phyloP scores from a whole-genome alignment of 2,329 filamentous ascomycete genomes.

The Furcasterigmium furcatum region DNA sequence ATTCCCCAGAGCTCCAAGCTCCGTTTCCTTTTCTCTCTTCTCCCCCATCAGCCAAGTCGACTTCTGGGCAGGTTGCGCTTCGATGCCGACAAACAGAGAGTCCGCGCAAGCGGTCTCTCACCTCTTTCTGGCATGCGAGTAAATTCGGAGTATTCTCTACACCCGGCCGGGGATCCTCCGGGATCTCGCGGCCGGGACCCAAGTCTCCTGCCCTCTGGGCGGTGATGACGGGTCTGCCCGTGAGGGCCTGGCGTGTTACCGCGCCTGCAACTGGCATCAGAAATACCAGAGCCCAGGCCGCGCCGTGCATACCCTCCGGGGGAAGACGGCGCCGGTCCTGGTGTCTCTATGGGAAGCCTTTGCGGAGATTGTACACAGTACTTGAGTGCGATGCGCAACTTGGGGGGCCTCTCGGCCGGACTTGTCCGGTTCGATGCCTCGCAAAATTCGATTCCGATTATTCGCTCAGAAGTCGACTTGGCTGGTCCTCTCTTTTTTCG shows the following conservation, averaged over 20 bases:
- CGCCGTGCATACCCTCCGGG: conserved; percentile 20
- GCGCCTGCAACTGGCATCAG: conserved; percentile 90
- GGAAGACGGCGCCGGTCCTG: conserved; percentile 23
- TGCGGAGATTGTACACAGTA: conserved; percentile 90
- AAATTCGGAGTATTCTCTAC: conserved; percentile 99
- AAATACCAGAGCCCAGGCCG: conserved; percentile 65
- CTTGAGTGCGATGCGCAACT: conserved; percentile 97
- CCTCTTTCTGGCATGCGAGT: conserved; percentile 70
- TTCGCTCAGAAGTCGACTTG: conserved; percentile 71
- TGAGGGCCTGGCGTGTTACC: conserved; percentile 79
- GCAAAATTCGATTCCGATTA: conserved; percentile 89
- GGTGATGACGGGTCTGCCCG: conserved; percentile 63
- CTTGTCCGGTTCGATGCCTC: conserved; percentile 32
- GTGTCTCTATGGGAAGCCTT: conserved; percentile 82
- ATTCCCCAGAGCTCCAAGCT: conserved; percentile 5
- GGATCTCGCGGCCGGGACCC: not conserved
- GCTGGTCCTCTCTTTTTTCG: conserved; percentile 29
- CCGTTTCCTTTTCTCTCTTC: conserved; percentile 26
- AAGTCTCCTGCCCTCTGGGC: conserved; percentile 4
- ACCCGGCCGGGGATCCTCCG: conserved; percentile 22
- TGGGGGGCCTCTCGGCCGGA: conserved; percentile 39
- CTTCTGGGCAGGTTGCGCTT: conserved; percentile 88
- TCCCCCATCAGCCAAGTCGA: conserved; percentile 43
- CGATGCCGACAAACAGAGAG: conserved; percentile 81
- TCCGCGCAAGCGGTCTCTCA: conserved; percentile 26